Evolutionary conservation across 2,329 filamentous ascomycete genomes (phyloP).

Genomic region (Fusarium xylarioides): DNA sequence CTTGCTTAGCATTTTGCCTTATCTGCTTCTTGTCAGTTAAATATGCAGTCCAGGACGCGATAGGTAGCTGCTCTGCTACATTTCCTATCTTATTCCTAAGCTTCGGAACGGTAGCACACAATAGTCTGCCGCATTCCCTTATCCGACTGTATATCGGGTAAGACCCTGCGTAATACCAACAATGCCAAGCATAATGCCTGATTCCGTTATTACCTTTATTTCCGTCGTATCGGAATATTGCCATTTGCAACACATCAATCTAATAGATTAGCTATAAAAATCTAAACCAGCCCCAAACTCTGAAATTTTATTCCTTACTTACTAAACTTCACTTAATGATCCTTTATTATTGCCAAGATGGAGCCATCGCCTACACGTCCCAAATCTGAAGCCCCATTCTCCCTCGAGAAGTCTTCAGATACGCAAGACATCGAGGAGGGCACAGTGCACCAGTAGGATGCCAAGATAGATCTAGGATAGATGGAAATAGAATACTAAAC

Average conservation of each 20-base stretch:
- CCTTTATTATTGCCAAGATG: background rate
- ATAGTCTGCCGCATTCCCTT: background rate
- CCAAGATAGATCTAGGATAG: rapidly evolving
- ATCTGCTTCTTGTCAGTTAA: background rate
- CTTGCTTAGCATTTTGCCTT: background rate
- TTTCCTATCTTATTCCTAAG: background rate
- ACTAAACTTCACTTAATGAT: rapidly evolving
- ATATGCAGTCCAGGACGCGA: background rate
- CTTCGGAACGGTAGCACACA: background rate
- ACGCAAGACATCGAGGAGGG: background rate
- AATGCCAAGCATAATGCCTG: background rate
- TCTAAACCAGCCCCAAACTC: rapidly evolving
- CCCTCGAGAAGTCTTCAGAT: background rate
- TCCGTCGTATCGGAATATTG: background rate
- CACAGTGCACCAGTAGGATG: background rate
- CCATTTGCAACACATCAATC: background rate
- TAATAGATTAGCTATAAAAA: background rate
- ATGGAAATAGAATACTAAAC: background rate
- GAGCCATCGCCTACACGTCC: background rate
- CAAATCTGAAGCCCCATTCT: background rate
- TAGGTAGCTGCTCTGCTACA: background rate
- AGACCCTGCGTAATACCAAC: background rate
- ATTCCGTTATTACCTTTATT: background rate
- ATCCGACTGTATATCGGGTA: background rate
- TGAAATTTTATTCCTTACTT: background rate